Conservation (phyloP, 495 filamentous ascomycete species). For the Xylaria castorea region DNA sequence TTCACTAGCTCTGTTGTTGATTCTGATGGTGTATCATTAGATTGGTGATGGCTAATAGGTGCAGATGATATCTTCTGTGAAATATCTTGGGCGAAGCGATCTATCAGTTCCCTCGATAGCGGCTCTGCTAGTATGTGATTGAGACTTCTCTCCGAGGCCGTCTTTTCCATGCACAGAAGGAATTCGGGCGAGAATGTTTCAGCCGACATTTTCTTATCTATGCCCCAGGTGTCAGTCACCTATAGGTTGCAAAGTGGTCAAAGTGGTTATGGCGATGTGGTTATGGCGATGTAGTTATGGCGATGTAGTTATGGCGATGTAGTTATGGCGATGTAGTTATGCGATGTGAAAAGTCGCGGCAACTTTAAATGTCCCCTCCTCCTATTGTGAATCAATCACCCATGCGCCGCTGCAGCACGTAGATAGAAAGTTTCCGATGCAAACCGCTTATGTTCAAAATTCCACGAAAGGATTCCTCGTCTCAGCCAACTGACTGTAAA, state of each 20-base stretch:
- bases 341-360: neutral
- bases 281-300: too few species aligned
- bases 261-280: neutral
- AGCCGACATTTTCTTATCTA: neutral
- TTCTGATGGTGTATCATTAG: neutral
- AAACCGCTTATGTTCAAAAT: neutral
- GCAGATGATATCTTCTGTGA: neutral
- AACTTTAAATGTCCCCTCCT: neutral
- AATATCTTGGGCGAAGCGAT: neutral
- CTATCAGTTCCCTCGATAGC: conserved; percentile 7
- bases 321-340: neutral
- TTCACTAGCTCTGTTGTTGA: neutral
- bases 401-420: neutral
- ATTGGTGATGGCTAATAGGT: neutral
- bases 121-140: conserved; percentile 43
- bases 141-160: conserved; percentile 5
- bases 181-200: conserved; percentile 10
- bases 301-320: too few species aligned
- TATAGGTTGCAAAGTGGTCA: neutral
- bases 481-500: neutral
- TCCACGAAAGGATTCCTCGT: neutral
- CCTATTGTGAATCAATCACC: neutral
- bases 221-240: neutral
- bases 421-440: neutral
- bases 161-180: conserved; percentile 11